phyloP scores from a whole-genome alignment of 768 basidiomycete genomes.

The Rhizopogon vesiculosus region DNA sequence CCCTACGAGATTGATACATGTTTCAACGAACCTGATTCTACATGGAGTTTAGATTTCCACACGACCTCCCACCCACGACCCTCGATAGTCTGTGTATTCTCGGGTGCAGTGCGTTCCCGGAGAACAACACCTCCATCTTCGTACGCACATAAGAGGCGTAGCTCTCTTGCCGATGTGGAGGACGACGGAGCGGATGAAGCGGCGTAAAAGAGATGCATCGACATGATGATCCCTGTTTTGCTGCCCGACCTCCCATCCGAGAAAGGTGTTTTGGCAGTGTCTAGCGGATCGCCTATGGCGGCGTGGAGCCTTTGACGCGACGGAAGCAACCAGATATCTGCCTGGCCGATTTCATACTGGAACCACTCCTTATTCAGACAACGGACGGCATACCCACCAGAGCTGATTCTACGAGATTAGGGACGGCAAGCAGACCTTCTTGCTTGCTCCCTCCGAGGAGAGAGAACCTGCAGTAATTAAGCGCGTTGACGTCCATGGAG shows the following conservation, averaged over 20 bases:
- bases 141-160: slow-evolving; percentile 71
- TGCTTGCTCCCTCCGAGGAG: slow-evolving; percentile 35
- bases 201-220: slow-evolving; percentile 58
- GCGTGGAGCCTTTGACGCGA: slow-evolving; percentile 69
- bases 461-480: slow-evolving; percentile 92
- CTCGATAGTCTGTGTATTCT: slow-evolving; percentile 46
- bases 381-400: slow-evolving; percentile 40
- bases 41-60: slow-evolving; percentile 66
- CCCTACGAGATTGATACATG: not conserved
- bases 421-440: slow-evolving; percentile 66
- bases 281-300: slow-evolving; percentile 64
- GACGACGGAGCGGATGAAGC: slow-evolving; percentile 27
- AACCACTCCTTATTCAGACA: not conserved
- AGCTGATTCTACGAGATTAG: slow-evolving; percentile 86
- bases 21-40: slow-evolving; percentile 57
- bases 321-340: slow-evolving; percentile 84
- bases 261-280: slow-evolving; percentile 17
- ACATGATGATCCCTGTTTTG: slow-evolving; percentile 85
- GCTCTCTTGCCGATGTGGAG: slow-evolving; percentile 27
- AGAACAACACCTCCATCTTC: slow-evolving; percentile 86
- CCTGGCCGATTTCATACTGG: slow-evolving; percentile 37
- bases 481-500: slow-evolving; percentile 85
- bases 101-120: slow-evolving; percentile 40
- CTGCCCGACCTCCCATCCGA: slow-evolving; percentile 47
- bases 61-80: slow-evolving; percentile 69